These are phyloP conservation scores for Rosa lucieae DNA, from an alignment of 306 rosid genomes.

Conservation along the genomic window DNA sequence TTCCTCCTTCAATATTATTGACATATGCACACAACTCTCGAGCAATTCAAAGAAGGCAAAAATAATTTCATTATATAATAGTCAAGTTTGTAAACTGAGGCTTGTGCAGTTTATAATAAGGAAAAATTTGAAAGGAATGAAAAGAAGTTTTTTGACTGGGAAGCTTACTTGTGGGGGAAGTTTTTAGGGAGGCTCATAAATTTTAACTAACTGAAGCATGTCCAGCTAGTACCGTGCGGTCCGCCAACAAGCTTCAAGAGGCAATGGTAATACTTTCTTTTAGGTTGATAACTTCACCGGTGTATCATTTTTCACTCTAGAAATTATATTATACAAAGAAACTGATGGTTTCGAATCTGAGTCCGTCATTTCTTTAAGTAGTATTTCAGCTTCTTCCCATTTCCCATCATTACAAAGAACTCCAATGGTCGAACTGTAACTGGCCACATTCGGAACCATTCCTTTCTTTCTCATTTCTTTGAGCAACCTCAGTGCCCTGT, in stretches of 20 bases:
- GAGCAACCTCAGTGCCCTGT: constrained; percentile 66
- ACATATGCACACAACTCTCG: neutral
- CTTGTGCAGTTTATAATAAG: neutral
- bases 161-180: neutral
- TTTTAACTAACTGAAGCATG: neutral
- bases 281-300: neutral
- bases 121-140: neutral
- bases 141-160: neutral
- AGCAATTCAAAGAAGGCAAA: neutral
- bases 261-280: neutral
- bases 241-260: neutral
- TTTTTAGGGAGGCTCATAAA: neutral
- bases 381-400: constrained; percentile 56
- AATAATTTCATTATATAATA: neutral
- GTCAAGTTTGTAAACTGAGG: neutral
- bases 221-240: neutral
- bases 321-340: constrained; percentile 48
- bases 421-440: constrained; percentile 54
- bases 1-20: neutral
- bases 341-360: constrained; percentile 49
- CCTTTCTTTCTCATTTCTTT: constrained; percentile 62
- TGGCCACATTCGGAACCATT: constrained; percentile 63
- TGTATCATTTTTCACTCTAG: constrained; percentile 26
- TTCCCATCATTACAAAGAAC: constrained; percentile 63
- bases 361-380: constrained; percentile 46